Base-by-base conservation (phyloP, 352 stramenopile species). In the Pythium monospermum region DNA sequence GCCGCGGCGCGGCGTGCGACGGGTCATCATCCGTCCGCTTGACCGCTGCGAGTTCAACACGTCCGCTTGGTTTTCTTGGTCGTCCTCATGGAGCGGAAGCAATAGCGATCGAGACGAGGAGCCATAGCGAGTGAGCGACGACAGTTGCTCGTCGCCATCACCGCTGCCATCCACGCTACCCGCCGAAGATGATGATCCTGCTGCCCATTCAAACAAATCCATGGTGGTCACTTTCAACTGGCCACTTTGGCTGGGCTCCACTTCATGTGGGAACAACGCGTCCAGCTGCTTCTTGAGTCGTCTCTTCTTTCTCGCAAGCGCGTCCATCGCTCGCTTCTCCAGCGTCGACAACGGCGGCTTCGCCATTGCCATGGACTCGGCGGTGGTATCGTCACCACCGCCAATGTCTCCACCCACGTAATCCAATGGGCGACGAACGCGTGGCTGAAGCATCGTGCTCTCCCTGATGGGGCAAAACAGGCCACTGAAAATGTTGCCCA, bases 401-500 rank as follows among this genome's bases (percentile, higher is more conserved):
- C 26, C 6, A 11, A 23, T 41, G 0, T 8, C 27, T 8, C 35
- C 38, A 7, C 57, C 42, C 12, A 56, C 36, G 49, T 78, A 73
- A 50, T 90, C 82, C n/a, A 92, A 56, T 12, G 82, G 82, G 1
- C 79, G 73, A 28, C 69, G 71, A 16, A 88, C 57, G 13, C 69
- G 62, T 1, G 76, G 79, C 16, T 76, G 76, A 11, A 85, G 43
- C 25, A 61, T 67, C 22, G 69, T 75, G 48, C 71, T 85, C 46
- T 94, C 80, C 15, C 82, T 69, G 33, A 96, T 90, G 8, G 83
- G 84, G 54, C 83, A 97, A 56, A 82, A 96, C 13, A 97, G 68
- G 0, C 90, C 91, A 33, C 76, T 96, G 57, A 97, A 97, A 52
- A 97, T 95, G 49, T 97, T 97, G 3, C 91, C 91, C 25, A 97